These are phyloP conservation scores for Elymus sibiricus DNA, from an alignment of 176 grass and related monocot species.

Conservation along the genomic window DNA sequence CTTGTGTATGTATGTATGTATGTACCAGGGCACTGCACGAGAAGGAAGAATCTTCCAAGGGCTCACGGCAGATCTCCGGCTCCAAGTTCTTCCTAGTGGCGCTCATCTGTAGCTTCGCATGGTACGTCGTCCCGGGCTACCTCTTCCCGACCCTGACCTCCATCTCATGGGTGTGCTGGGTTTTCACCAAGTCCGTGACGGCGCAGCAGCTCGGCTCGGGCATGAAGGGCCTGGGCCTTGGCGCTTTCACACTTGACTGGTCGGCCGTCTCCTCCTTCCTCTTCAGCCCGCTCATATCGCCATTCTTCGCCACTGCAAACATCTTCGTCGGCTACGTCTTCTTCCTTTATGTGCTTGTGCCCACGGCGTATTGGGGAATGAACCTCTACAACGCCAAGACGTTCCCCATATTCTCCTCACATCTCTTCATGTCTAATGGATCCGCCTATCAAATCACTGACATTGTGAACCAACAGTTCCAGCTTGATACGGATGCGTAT, in stretches of 20 bases:
- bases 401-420: too few species aligned
- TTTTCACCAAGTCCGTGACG: slow-evolving; percentile 66
- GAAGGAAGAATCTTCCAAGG: slow-evolving; percentile 44
- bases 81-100: slow-evolving; percentile 87
- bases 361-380: slow-evolving; percentile 59
- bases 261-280: slow-evolving; percentile 59
- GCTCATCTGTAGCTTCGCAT: slow-evolving; percentile 67
- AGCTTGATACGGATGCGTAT: too few species aligned
- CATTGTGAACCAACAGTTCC: too few species aligned
- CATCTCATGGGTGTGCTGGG: slow-evolving; percentile 89
- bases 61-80: slow-evolving; percentile 42
- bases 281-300: slow-evolving; percentile 65
- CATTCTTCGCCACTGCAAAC: slow-evolving; percentile 77
- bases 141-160: slow-evolving; percentile 58
- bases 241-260: slow-evolving; percentile 84
- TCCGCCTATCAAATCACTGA: too few species aligned
- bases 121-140: slow-evolving; percentile 59
- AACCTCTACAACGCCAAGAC: too few species aligned
- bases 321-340: slow-evolving; percentile 51
- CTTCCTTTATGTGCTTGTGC: slow-evolving; percentile 48
- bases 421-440: too few species aligned
- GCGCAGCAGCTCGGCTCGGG: slow-evolving; percentile 82
- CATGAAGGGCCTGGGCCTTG: slow-evolving; percentile 58
- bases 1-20: too few species aligned
- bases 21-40: slow-evolving; percentile 75